These are phyloP conservation scores for Picochlorum sp. DNA, from an alignment of 139 green algal genomes.

Conservation along the genomic window DNA sequence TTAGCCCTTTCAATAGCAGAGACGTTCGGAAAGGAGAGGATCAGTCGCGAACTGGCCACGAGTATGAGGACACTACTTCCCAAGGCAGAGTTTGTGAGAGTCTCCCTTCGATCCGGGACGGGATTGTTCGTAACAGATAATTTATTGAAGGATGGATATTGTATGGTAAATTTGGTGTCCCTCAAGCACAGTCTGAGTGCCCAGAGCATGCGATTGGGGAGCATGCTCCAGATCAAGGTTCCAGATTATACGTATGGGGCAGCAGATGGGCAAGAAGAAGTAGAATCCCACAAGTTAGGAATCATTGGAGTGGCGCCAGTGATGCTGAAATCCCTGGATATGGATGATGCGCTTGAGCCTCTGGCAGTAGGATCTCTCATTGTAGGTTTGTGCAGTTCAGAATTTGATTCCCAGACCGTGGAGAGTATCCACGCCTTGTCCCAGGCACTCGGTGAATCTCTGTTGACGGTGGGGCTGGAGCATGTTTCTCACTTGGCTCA, in stretches of 20 bases:
- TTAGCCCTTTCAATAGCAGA: not conserved
- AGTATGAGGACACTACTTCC: conserved; percentile 4
- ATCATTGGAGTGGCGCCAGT: conserved; percentile 12
- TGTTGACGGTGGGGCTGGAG: conserved; percentile 9
- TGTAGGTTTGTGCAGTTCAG: conserved; percentile 1
- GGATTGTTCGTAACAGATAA: conserved; percentile 25
- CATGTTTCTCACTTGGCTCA: conserved; percentile 9
- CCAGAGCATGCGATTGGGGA: conserved; percentile 7
- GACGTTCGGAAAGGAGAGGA: conserved; percentile 5
- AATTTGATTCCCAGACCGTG: not conserved
- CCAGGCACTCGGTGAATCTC: not conserved
- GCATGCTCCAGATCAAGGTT: conserved; percentile 2
- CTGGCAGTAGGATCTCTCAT: conserved; percentile 23
- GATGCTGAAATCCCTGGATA: not conserved
- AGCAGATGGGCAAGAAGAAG: not conserved
- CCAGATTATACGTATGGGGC: not conserved
- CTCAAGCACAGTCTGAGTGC: conserved; percentile 16
- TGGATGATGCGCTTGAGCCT: not conserved
- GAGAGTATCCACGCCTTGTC: not conserved
- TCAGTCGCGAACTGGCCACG: not conserved
- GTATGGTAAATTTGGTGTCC: conserved; percentile 9
- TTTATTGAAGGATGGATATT: conserved; percentile 8
- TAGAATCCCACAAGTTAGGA: no score
- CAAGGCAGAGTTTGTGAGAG: conserved; percentile 7
- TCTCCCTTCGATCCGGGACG: conserved; percentile 12